Conservation (phyloP, 768 basidiomycete species). For the Lanmaoa pseudosensibilis region DNA sequence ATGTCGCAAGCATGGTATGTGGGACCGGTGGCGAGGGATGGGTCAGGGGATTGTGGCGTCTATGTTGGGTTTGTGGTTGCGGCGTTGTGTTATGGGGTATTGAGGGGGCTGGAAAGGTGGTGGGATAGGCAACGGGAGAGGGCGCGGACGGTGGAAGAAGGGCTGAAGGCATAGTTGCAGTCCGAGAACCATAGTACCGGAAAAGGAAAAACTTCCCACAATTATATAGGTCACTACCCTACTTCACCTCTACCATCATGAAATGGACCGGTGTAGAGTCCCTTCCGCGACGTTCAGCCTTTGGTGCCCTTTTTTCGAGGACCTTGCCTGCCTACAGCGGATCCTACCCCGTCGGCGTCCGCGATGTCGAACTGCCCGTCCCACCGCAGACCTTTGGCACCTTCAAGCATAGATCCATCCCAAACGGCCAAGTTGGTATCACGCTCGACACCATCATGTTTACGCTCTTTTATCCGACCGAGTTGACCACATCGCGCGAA, state of each 20-base stretch:
- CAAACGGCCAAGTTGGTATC: conserved; percentile 25
- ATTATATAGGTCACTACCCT: too few relatives aligned
- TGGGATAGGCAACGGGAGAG: conserved; percentile 4
- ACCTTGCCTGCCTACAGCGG: conserved; percentile 34
- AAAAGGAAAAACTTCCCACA: conserved; percentile 6
- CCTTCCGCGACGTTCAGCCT: conserved; percentile 1
- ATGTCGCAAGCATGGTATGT: conserved; percentile 56
- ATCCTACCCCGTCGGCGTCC: conserved; percentile 31
- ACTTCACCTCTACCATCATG: background rate
- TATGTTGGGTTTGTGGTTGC: conserved; percentile 39
- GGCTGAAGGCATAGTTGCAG: conserved; percentile 3
- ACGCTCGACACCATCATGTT: conserved; percentile 33
- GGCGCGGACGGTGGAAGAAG: background rate
- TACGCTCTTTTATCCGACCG: conserved; percentile 34
- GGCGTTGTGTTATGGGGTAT: conserved; percentile 29
- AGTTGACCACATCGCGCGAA: background rate
- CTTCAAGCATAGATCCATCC: conserved; percentile 27
- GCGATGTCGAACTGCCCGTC: conserved; percentile 34
- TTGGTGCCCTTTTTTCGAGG: conserved; percentile 23
- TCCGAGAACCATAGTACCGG: too few relatives aligned
- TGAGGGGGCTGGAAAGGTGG: conserved; percentile 32
- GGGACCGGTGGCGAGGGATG: conserved; percentile 45
- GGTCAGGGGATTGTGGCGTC: conserved; percentile 51
- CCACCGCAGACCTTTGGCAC: conserved; percentile 25
- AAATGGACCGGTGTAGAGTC: background rate